Base-by-base conservation (phyloP, 2,329 filamentous ascomycete genomes). In the Aulographum hederae region DNA sequence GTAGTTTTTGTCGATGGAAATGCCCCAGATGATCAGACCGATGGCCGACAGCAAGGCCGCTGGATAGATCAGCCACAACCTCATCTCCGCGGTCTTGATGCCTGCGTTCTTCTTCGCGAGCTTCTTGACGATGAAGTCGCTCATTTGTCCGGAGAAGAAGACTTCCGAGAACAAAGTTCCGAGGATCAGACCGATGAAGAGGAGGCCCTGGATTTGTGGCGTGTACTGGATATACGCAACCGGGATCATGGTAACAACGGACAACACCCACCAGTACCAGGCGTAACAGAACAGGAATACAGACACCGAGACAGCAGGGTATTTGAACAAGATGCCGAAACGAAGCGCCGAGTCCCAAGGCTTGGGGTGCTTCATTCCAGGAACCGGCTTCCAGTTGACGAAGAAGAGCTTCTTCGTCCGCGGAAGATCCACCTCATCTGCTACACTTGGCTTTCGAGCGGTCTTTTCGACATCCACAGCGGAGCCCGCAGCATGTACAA, bases 251-350 rank as follows among this genome's bases (percentile, higher is more conserved):
- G 64, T 67, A 33, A 68, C 60, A 14, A 67, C 53, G 0, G 58
- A 60, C 8, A 67, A 38, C 4, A 67, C 51, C 64, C 65, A 69
- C 63, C 64, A 70, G 42, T 69, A 70, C 58, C 63, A 67, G 3
- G 53, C 43, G 38, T 66, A 69, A 38, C 55, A 61, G 45, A 65
- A 71, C 6, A 55, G 53, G 6, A 61, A 37, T 3, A 68, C 52
- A 3, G 57, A 45, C 6, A 68, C 46, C 0, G 54, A 48, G 1
- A 69, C 54, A 3, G 53, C 54, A 2, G 54, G 50, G 38, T 57
- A 61, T 34, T 52, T 54, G 41, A 61, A 68, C 3, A 58, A 60
- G 34, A 57, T 51, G 25, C 53, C 30, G 39, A 68, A 67, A 4
- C 61, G 53, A 12, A 56, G 36, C 3, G 59, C 31, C 0, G 61